phyloP scores from a whole-genome alignment of 768 basidiomycete species.

The Aureoboletus auriporus region DNA sequence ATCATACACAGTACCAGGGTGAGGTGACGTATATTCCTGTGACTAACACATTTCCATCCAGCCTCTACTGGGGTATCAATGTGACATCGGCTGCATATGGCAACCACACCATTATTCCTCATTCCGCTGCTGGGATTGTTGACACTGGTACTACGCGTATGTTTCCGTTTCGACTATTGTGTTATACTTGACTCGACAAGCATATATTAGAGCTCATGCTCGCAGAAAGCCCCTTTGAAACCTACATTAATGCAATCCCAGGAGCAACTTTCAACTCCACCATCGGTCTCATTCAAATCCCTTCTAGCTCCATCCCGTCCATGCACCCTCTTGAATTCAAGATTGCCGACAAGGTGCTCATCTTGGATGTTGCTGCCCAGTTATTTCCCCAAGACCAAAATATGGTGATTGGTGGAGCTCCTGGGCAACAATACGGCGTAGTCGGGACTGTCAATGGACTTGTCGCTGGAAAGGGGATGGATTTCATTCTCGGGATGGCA shows the following conservation, averaged over 20 bases:
- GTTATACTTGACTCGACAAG: neutral
- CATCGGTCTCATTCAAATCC: conserved; percentile 9
- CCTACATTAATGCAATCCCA: conserved; percentile 13
- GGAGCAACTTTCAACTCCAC: neutral
- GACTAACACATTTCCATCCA: neutral
- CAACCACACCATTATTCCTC: neutral
- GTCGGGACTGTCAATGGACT: neutral
- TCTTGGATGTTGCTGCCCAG: neutral
- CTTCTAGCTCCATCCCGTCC: conserved; percentile 1
- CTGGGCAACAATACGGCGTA: neutral
- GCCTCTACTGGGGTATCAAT: neutral
- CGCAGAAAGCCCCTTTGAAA: conserved; percentile 10
- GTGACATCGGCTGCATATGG: neutral
- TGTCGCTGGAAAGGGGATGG: neutral
- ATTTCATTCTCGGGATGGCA: neutral
- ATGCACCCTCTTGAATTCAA: conserved; percentile 10
- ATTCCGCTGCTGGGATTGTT: neutral
- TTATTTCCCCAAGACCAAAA: neutral
- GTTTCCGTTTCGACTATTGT: neutral
- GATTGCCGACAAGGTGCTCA: neutral
- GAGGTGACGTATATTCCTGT: neutral
- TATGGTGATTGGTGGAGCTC: neutral
- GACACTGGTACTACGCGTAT: neutral
- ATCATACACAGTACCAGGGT: neutral
- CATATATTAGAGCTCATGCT: neutral